Evolutionary conservation across 2,329 filamentous ascomycete species (phyloP), one percentile per base, ranked within the genome.

Genomic region (Fusarium foetens): DNA sequence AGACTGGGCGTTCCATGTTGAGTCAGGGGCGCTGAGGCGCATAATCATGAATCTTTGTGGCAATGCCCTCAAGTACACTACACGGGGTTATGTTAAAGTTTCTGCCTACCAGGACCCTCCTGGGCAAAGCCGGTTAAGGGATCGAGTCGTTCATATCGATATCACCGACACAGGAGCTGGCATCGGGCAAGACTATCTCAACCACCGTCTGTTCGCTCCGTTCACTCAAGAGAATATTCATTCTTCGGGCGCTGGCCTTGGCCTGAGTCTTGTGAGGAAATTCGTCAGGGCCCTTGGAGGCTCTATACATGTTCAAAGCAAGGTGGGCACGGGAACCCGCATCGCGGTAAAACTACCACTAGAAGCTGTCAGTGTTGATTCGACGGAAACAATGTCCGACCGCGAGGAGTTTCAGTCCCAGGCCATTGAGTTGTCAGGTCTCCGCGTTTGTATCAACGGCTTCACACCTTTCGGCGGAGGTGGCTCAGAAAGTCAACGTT

Each of bases 81-180:
- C 41, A 1, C 63, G 68, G 2, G 83, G 82, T 7, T 78, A 75
- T 10, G 78, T 84, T 41, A 74, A 77, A 16, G 75, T 83, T 2
- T 62, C 68, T 1, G 69, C 80, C 3, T 71, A 62, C 2, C 81
- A 79, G 59, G 65, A 67, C 21, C 59, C 46, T 13, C 39, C 41
- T 8, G 25, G 42, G 8, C 45, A 49, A 27, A 45, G 45, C n/a
- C 38, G 33, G 10, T 14, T 51, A 33, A 55, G 58, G 10, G 64
- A 75, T 16, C 48, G 68, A 35, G 51, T 70, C 6, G 66, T 81
- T 19, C 76, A 72, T 6, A 74, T 90, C 17, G 86, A 83, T 0
- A 85, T 93, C 6, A 82, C 83, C 0, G 91, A 93, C 72, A 91
- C 91, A 0, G 92, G 91, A 3, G 86, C 84, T 52, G 92, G 91